Base-by-base conservation (phyloP, 2,329 filamentous ascomycete genomes). In the Botrytis elliptica region DNA sequence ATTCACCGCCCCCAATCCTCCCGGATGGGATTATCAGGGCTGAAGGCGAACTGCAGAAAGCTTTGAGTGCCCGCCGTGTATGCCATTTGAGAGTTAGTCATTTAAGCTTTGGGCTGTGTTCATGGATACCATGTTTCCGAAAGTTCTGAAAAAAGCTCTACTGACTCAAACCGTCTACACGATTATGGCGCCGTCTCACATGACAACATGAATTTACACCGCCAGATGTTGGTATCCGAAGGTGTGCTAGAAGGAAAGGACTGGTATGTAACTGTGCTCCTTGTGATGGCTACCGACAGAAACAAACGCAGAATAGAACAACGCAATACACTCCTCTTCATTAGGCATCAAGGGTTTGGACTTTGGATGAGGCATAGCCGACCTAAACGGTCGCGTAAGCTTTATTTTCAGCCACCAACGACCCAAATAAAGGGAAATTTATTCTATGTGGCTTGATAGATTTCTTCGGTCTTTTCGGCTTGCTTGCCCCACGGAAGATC, bases 141-240 rank as follows among this genome's bases (percentile, higher is more conserved):
- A 67, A 33, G 22, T 49, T 67, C 36, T 72, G 38, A 72, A 67
- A 59, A 72, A 59, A 38, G 40, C 9, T 60, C 49, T 40, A 69
- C 55, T 70, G 55, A 73, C 71, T 73, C 71, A 70, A 73, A 52
- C 42, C 46, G 46, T 63, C 64, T 62, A 70, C 55, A 70, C 65
- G 66, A 63, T 69, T 52, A 60, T 69, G 55, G 62, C 59, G 74
- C 72, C 73, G 74, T 75, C 77, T 76, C 76, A 78, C 76, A 77
- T 77, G 77, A 78, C 73, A 59, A 71, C 49, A 73, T 60, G 70
- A 67, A 72, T 75, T 77, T 77, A 77, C 79, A 80, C 79, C 79
- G 79, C 79, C 75, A 80, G 75, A 79, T 80, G 77, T 79, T 74
- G 75, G 75, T 71, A 75, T 77, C 79, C 79, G 79, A 46, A 69